Conservation (phyloP, 176 grass and related monocot species). For the Panicum miliaceum region DNA sequence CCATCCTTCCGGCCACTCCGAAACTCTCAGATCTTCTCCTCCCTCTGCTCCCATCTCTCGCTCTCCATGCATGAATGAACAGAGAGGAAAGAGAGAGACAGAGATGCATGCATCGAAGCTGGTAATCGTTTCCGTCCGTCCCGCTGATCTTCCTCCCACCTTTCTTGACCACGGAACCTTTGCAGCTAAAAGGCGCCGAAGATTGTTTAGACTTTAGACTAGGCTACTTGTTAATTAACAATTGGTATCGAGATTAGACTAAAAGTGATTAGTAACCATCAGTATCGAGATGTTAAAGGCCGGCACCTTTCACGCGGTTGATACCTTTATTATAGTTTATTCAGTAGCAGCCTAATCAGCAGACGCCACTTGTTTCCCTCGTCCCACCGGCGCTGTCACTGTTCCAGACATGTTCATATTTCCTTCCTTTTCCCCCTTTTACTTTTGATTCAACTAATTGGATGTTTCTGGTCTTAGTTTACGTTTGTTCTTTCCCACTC, state of each 20-base stretch:
- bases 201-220: neutral
- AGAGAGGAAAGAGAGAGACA: neutral
- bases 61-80: neutral
- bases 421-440: too few relatives aligned
- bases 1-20: neutral
- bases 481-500: neutral
- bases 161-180: constrained; percentile 33
- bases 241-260: constrained; percentile 2
- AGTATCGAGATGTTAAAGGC: constrained; percentile 37
- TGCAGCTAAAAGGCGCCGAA: neutral
- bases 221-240: neutral
- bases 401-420: neutral
- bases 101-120: neutral
- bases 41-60: neutral
- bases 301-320: constrained; percentile 27
- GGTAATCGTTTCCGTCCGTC: neutral
- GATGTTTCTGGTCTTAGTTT: neutral
- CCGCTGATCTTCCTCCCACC: constrained; percentile 1
- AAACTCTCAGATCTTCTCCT: neutral
- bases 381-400: neutral
- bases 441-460: neutral
- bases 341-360: constrained; percentile 34
- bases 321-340: constrained; percentile 13
- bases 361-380: constrained; percentile 38
- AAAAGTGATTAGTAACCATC: constrained; percentile 13